These are phyloP conservation scores for Fraxinus anomala DNA, from an alignment of 257 asterid species.

Conservation along the genomic window DNA sequence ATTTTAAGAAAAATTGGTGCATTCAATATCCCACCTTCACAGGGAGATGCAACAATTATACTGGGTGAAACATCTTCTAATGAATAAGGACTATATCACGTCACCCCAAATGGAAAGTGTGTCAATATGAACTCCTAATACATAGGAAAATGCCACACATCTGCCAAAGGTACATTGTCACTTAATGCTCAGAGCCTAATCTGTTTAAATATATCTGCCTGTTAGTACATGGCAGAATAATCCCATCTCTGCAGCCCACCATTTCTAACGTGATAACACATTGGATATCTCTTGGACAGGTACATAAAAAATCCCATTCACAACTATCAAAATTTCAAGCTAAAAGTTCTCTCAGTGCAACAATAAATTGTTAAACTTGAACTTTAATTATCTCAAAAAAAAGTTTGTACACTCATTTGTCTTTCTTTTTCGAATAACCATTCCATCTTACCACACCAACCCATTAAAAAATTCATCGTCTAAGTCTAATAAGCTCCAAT, in stretches of 20 bases:
- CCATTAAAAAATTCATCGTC: neutral
- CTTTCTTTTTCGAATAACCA: neutral
- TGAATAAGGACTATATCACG: neutral
- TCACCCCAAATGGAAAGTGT: neutral
- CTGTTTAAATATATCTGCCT: neutral
- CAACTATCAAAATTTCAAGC: neutral
- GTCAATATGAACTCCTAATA: slow-evolving; percentile 1
- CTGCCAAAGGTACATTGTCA: neutral
- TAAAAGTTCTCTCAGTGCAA: neutral
- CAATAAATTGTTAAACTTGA: neutral
- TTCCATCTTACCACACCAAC: neutral
- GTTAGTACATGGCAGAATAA: neutral
- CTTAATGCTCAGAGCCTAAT: neutral
- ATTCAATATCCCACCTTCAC: neutral
- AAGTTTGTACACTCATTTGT: neutral
- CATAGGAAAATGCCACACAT: neutral
- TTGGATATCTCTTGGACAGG: neutral
- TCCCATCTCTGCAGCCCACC: neutral
- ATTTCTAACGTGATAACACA: neutral
- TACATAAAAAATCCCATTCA: neutral
- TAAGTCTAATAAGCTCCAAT: neutral
- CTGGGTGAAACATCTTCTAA: neutral
- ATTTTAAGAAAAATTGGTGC: neutral
- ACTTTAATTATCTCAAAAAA: neutral
- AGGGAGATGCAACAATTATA: neutral